phyloP scores from a whole-genome alignment of 306 rosid genomes.

The Senna siamea region DNA sequence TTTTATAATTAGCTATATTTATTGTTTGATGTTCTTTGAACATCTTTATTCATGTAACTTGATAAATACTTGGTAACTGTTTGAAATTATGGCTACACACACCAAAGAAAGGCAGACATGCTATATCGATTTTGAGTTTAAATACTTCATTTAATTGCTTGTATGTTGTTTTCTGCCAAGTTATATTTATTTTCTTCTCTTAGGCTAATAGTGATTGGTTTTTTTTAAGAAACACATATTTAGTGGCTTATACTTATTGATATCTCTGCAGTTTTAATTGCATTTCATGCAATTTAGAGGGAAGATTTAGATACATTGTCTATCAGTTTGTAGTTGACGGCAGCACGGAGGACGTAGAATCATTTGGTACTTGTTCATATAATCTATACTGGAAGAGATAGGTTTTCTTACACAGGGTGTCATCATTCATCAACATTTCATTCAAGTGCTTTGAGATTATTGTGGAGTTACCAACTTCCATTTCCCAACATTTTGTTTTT shows the following conservation, averaged over 20 bases:
- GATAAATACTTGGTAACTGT: conserved; percentile 7
- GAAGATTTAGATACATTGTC: conserved; percentile 42
- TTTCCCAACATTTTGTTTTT: conserved; percentile 4
- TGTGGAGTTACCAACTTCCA: conserved; percentile 28
- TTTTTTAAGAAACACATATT: background rate
- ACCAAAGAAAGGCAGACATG: background rate
- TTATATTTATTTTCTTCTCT: background rate
- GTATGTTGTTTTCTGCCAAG: conserved; percentile 29
- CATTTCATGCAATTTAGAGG: conserved; percentile 58
- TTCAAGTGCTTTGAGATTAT: conserved; percentile 35
- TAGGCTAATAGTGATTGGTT: background rate
- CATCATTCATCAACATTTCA: conserved; percentile 23
- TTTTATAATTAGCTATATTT: conserved; percentile 14
- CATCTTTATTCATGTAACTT: background rate
- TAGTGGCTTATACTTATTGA: conserved; percentile 36
- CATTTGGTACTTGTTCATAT: conserved; percentile 31
- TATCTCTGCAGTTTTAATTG: conserved; percentile 73
- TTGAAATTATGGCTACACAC: conserved; percentile 10
- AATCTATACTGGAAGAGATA: conserved; percentile 31
- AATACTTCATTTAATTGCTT: conserved; percentile 15
- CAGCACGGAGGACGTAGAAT: conserved; percentile 25
- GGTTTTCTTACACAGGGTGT: conserved; percentile 28
- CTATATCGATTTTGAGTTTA: conserved; percentile 19
- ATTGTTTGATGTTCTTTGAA: conserved; percentile 11
- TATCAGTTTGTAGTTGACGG: conserved; percentile 32